Percentiles rank a stretch among this genome's conserved stretches.
Evolutionary conservation across 805 yeast species (phyloP).

Genomic region (Barnettozyma californica): DNA sequence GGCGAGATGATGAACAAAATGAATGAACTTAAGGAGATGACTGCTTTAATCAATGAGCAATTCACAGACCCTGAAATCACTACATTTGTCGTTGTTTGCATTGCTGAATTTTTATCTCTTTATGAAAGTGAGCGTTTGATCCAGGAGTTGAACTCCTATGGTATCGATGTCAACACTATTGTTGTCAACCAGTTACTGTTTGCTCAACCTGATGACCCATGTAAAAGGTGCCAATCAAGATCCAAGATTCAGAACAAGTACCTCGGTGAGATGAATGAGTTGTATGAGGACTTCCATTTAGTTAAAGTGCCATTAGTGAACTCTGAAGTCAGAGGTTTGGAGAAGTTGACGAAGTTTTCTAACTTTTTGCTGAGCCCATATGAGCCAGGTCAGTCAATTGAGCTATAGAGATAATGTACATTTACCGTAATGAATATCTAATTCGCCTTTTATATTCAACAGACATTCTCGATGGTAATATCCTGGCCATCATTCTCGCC

Average conservation of each 20-base stretch:
- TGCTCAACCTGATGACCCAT: constrained; percentile 69
- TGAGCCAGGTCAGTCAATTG: constrained; percentile 44
- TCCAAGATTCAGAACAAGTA: constrained; percentile 95
- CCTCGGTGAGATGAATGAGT: constrained; percentile 89
- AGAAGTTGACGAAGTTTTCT: constrained; percentile 78
- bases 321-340: constrained; percentile 89
- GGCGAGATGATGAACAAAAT: constrained; percentile 74
- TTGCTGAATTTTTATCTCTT: constrained; percentile 90
- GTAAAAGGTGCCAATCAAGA: constrained; percentile 89
- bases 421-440: neutral
- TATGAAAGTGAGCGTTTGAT: constrained; percentile 98
- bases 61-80: constrained; percentile 95
- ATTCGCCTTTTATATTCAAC: constrained; percentile 32
- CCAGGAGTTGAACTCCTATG: constrained; percentile 90
- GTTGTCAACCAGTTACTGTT: constrained; percentile 90
- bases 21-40: constrained; percentile 73
- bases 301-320: constrained; percentile 95
- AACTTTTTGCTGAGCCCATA: constrained; percentile 74
- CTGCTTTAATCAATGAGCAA: constrained; percentile 85
- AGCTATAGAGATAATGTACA: constrained; percentile 10
- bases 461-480: constrained; percentile 54
- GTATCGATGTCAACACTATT: constrained; percentile 95
- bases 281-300: constrained; percentile 94
- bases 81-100: constrained; percentile 94
- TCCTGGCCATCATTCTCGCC: constrained; percentile 56